Percentiles rank a stretch among this genome's conserved stretches.
Conservation (phyloP, 176 grass and related monocot genomes). For the Musa itinerans region DNA sequence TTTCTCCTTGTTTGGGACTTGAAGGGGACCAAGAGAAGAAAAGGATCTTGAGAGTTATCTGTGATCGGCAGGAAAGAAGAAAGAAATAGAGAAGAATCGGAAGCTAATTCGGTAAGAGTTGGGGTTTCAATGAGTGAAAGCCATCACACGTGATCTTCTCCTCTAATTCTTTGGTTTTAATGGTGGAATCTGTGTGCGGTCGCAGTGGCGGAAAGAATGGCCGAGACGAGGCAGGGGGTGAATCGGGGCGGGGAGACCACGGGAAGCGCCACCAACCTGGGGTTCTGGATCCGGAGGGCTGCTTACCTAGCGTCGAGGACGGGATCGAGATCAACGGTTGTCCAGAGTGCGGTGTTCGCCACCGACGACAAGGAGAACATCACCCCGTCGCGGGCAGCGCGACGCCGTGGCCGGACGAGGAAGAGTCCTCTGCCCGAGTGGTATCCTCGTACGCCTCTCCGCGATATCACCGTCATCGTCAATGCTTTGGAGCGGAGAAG, state of each 20-base stretch:
- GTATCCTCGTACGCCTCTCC: conserved; percentile 19
- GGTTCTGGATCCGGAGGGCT: not conserved
- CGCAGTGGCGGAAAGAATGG: not conserved
- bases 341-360: not conserved
- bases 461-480: conserved; percentile 18
- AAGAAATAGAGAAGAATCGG: no score
- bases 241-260: not conserved
- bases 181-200: no score
- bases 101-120: no score
- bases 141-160: no score
- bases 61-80: no score
- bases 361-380: conserved; percentile 8
- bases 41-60: no score
- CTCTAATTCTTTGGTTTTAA: no score
- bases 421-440: conserved; percentile 16
- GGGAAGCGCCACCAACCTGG: not conserved
- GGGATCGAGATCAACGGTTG: not conserved
- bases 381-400: not conserved
- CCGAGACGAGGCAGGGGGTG: not conserved
- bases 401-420: not conserved
- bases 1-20: no score
- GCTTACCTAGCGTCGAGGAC: not conserved
- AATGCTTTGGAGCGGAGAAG: not conserved
- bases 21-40: no score
- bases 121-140: no score